Evolutionary conservation across 768 basidiomycete species (phyloP), one percentile per base, ranked within the genome.

Genomic region (Candolleomyces eurysporus): DNA sequence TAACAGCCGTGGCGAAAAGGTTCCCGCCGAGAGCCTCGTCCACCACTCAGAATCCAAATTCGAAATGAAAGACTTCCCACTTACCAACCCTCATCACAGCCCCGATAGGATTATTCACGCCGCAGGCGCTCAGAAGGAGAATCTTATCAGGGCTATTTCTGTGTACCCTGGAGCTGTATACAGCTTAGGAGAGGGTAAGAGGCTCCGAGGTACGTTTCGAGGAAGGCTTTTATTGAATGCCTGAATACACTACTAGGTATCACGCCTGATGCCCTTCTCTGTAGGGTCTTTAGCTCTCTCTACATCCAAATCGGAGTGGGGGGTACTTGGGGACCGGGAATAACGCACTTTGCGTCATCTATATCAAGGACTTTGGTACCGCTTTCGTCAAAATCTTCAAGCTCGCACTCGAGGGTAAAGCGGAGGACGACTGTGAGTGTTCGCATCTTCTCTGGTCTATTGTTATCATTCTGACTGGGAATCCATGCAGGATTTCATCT

Each of bases 291-390:
- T 43, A 5, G 2, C 11, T 11, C 11, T n/a, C 42, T 76, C 60
- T 69, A 67, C 51, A 70, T 73, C 60, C 62, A 67, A 0, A 61
- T 69, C 14, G 76, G 78, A 26, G 69, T 70, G 46, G 73, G 73
- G 0, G 79, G 79, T n/a, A 78, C 78, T 1, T 82, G 76, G 75
- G 81, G 79, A 14, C 64, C 70, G 7, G 79, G 79, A 64, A 67
- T 45, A 81, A 79, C 42, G 32, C 70, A 10, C 73, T 77, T 71
- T 70, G 68, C 39, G 76, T 71, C 42, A 68, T 78, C 5, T 79
- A 81, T 52, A 75, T 82, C 57, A 74, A 73, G 54, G 80, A 82
- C 57, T 72, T 72, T 9, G 74, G 75, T 0, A 66, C 64, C 52
- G 75, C 74, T 21, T 50, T 80, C 6, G 39, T 75, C 22, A 65